A percentile compares a stretch with the other conserved stretches of the same genome.
phyloP scores from a whole-genome alignment of 352 stramenopile genomes.

The Pythium volutum region DNA sequence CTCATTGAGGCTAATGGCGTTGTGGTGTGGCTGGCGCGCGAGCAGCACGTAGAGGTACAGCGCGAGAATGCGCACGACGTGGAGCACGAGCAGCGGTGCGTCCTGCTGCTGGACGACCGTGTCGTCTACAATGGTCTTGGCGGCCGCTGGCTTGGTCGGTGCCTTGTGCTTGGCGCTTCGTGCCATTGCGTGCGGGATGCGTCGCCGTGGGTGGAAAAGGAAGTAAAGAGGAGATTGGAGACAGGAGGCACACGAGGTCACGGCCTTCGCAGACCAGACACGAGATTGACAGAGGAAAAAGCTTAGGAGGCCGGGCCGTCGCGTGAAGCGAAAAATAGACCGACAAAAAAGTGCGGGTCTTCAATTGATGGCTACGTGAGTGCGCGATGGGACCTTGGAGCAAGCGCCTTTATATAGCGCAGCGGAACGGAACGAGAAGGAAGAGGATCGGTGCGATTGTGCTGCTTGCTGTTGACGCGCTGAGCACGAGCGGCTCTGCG shows the following conservation, averaged over 20 bases:
- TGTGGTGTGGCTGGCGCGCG: slow-evolving; percentile 26
- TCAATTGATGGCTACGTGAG: not conserved
- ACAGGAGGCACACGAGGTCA: not conserved
- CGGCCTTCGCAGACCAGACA: not conserved
- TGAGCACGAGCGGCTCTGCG: not conserved
- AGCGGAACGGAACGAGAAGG: not conserved
- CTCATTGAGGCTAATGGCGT: slow-evolving; percentile 35
- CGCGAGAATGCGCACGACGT: slow-evolving; percentile 60
- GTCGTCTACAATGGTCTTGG: not conserved
- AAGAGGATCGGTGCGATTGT: not conserved
- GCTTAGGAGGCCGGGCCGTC: not conserved
- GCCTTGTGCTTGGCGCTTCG: slow-evolving; percentile 23
- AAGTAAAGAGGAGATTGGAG: not conserved
- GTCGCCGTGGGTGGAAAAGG: slow-evolving; percentile 12
- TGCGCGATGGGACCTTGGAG: not conserved
- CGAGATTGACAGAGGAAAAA: not conserved
- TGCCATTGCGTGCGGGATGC: slow-evolving; percentile 9
- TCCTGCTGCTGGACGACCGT: slow-evolving; percentile 20
- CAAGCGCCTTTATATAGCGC: slow-evolving; percentile 21
- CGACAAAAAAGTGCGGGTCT: not conserved
- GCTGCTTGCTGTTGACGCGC: slow-evolving; percentile 9
- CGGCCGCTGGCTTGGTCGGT: not conserved
- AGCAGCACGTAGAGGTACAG: slow-evolving; percentile 61
- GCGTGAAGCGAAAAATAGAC: not conserved
- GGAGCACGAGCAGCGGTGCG: slow-evolving; percentile 38